These are phyloP conservation scores for Huntiella abstrusa DNA, from an alignment of 2,329 filamentous ascomycete genomes.

Conservation along the genomic window DNA sequence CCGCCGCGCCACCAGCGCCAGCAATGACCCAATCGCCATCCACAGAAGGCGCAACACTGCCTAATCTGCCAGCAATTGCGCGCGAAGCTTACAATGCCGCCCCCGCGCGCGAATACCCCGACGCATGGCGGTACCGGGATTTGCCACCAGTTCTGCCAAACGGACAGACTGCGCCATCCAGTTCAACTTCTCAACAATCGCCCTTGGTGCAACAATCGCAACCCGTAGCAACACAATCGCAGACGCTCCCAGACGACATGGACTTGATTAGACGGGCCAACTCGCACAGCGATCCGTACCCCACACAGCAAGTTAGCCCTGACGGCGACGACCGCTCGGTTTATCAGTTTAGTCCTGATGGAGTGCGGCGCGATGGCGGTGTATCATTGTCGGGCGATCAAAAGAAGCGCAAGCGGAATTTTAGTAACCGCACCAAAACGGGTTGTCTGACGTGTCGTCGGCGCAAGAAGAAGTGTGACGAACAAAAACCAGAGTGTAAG, in stretches of 20 bases:
- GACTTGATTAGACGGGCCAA: slow-evolving; percentile 27
- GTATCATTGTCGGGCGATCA: slow-evolving; percentile 35
- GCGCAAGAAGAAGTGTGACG: slow-evolving; percentile 96
- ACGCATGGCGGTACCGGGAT: slow-evolving; percentile 32
- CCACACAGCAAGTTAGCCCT: slow-evolving; percentile 3
- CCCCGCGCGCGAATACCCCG: slow-evolving; percentile 24
- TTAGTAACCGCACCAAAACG: slow-evolving; percentile 90
- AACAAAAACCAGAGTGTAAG: slow-evolving; percentile 75
- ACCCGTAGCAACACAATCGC: slow-evolving; percentile 18
- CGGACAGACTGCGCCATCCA: not conserved
- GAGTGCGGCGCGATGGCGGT: slow-evolving; percentile 25
- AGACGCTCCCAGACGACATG: slow-evolving; percentile 30
- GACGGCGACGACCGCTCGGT: slow-evolving; percentile 14
- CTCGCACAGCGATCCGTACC: slow-evolving; percentile 30
- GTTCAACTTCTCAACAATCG: not conserved
- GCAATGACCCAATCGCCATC: not conserved
- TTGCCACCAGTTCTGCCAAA: slow-evolving; percentile 20
- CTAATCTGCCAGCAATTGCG: slow-evolving; percentile 3
- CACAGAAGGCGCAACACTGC: not conserved
- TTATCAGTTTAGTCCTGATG: slow-evolving; percentile 25
- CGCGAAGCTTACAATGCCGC: slow-evolving; percentile 23
- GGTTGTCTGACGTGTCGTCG: slow-evolving; percentile 82
- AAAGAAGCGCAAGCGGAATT: slow-evolving; percentile 60
- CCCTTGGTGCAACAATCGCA: slow-evolving; percentile 16
- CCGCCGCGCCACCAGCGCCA: slow-evolving; percentile 12